These are phyloP conservation scores for Eimeria nieschulzi DNA, from an alignment of 169 alveolate genomes.

Conservation along the genomic window DNA sequence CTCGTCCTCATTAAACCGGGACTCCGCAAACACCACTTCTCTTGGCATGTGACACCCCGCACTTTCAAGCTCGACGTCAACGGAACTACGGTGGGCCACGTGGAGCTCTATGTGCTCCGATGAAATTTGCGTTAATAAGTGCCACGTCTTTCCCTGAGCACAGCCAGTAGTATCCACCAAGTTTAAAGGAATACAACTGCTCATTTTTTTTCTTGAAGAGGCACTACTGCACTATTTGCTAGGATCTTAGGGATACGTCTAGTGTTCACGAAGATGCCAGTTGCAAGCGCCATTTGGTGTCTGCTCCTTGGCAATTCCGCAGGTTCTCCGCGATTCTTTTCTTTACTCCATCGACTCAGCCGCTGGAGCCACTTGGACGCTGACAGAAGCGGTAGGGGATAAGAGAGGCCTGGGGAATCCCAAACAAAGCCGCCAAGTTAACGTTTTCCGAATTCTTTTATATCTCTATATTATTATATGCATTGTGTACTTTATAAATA, in stretches of 20 bases:
- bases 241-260: no score
- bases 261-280: not conserved
- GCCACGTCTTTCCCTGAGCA: no score
- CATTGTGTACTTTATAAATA: no score
- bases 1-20: not conserved
- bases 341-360: slow-evolving; percentile 22
- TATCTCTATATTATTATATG: no score
- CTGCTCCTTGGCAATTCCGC: not conserved
- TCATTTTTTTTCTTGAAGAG: no score
- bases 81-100: not conserved
- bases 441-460: no score
- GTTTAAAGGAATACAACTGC: no score
- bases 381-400: slow-evolving; percentile 13
- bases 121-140: no score
- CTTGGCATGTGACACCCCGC: not conserved
- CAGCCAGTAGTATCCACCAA: no score
- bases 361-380: slow-evolving; percentile 23
- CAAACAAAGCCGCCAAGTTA: not conserved
- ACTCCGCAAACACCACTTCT: not conserved
- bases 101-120: no score
- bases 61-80: not conserved
- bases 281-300: not conserved
- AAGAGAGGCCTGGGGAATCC: not conserved
- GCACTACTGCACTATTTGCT: no score
- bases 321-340: slow-evolving; percentile 11